Evolutionary conservation across 176 grass and related monocot species (phyloP).

Genomic region (Typha latifolia): DNA sequence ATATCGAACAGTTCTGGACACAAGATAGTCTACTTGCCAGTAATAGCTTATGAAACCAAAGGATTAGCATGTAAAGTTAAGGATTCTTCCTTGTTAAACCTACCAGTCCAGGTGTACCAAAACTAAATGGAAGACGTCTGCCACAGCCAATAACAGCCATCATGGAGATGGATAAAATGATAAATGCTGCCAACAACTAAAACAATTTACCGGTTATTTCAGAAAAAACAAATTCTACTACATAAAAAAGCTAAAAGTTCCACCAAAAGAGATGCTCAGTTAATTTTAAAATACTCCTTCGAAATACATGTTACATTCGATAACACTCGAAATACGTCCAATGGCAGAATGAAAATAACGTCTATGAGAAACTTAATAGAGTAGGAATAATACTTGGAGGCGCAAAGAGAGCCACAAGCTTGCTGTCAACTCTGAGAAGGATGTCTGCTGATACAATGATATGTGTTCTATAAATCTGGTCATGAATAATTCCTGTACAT

Average conservation of each 20-base stretch:
- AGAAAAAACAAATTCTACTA: neutral
- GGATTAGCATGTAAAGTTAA: neutral
- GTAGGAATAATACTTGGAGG: slow-evolving; percentile 49
- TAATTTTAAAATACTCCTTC: too few relatives aligned
- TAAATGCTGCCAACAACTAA: slow-evolving; percentile 83
- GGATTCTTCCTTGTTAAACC: slow-evolving; percentile 12
- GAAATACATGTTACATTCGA: too few relatives aligned
- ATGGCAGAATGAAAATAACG: too few relatives aligned
- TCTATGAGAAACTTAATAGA: slow-evolving; percentile 2
- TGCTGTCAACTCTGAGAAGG: slow-evolving; percentile 74
- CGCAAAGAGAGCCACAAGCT: slow-evolving; percentile 87
- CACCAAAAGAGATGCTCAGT: too few relatives aligned
- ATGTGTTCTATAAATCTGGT: slow-evolving; percentile 62
- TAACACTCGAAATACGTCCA: too few relatives aligned
- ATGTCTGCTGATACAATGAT: slow-evolving; percentile 73
- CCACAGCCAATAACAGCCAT: slow-evolving; percentile 51
- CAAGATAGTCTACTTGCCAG: too few relatives aligned
- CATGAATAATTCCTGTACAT: slow-evolving; percentile 61
- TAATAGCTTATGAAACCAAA: neutral
- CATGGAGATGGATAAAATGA: slow-evolving; percentile 82
- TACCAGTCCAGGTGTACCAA: slow-evolving; percentile 78
- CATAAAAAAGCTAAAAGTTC: too few relatives aligned
- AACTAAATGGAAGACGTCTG: slow-evolving; percentile 45
- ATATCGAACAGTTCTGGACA: neutral
- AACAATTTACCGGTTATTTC: slow-evolving; percentile 27